Evolutionary conservation across 2,329 filamentous ascomycete genomes (phyloP).

Genomic region (Aureobasidium melanogenum): DNA sequence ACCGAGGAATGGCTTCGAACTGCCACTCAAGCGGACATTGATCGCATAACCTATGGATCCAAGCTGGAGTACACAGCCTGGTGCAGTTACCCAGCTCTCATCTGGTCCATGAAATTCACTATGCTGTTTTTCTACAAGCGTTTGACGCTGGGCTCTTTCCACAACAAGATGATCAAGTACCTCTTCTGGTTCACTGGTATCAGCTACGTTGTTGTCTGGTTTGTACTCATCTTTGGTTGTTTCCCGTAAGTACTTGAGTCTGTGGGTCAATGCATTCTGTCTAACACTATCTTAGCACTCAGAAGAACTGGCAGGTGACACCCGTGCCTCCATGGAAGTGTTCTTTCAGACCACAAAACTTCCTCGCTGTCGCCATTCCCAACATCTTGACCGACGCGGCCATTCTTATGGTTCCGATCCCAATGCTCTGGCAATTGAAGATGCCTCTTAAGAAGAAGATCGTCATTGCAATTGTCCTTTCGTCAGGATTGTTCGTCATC

Average conservation of each 20-base stretch:
- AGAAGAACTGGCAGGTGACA: constrained; percentile 23
- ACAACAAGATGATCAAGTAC: constrained; percentile 25
- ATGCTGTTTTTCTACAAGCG: constrained; percentile 27
- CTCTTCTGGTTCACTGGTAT: constrained; percentile 20
- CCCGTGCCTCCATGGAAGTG: constrained; percentile 23
- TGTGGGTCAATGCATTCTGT: neutral
- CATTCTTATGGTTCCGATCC: constrained; percentile 27
- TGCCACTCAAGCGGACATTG: constrained; percentile 23
- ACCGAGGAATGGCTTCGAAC: constrained; percentile 15
- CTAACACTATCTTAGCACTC: constrained; percentile 1
- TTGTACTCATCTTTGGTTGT: constrained; percentile 23
- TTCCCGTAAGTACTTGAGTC: constrained; percentile 15
- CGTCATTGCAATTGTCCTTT: constrained; percentile 25
- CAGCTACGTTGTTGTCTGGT: constrained; percentile 25
- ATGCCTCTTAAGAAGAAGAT: constrained; percentile 26
- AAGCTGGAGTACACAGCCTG: constrained; percentile 32
- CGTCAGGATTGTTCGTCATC: constrained; percentile 30
- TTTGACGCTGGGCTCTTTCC: constrained; percentile 25
- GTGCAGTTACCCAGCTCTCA: constrained; percentile 31
- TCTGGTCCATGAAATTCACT: constrained; percentile 28
- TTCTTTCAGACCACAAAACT: constrained; percentile 24
- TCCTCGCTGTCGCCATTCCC: constrained; percentile 23
- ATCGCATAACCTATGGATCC: constrained; percentile 25
- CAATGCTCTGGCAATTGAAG: constrained; percentile 27
- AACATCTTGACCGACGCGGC: constrained; percentile 27